Evolutionary conservation across 495 filamentous ascomycete genomes (phyloP), one percentile per base, ranked within the genome.

Genomic region (Achaetomiella virescens): DNA sequence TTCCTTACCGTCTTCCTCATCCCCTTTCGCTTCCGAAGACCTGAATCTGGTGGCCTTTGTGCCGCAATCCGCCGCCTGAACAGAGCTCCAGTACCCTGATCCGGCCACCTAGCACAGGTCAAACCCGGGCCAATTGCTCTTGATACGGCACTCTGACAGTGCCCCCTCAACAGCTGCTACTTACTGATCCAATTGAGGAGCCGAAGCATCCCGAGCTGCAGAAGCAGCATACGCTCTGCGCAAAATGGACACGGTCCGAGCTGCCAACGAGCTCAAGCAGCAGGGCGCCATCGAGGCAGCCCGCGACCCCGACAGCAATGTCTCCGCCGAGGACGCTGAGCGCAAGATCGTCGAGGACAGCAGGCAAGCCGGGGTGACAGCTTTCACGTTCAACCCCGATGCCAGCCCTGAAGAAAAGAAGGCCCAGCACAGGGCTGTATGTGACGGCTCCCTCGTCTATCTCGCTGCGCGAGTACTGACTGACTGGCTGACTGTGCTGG

Each of bases 321-420:
- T 90, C 47, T 81, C 81, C n/a, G 75, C 89, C 20, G 82, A 87
- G 21, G 82, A 81, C 43, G 84, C 85, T 21, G 82, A 95, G 67
- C 73, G 80, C 55, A 79, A 80, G 59, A 72, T 95, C 42, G 78
- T 92, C 25, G 77, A 85, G 6, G 86, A 96, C 67, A 85, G 85
- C 60, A 81, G 78, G 63, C 84, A 85, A 61, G 85, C 84, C 15
- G 93, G 93, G 20, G 79, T 83, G 3, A 75, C 83, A 9, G 92
- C 89, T 49, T 90, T 85, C 68, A 82, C 86, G 62, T 97, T 97
- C 72, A 79, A 97, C 66, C 90, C 93, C 2, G 66, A 96, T 75
- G 91, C 91, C 24, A 84, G 80, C 18, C 80, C 88, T 0, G 89
- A 90, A 69, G 80, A 91, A 65, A 97, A 97, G 75, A 84, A 81